These are phyloP conservation scores for Lodderomyces jiufengensis DNA, from an alignment of 1,139 yeast species.

Conservation along the genomic window DNA sequence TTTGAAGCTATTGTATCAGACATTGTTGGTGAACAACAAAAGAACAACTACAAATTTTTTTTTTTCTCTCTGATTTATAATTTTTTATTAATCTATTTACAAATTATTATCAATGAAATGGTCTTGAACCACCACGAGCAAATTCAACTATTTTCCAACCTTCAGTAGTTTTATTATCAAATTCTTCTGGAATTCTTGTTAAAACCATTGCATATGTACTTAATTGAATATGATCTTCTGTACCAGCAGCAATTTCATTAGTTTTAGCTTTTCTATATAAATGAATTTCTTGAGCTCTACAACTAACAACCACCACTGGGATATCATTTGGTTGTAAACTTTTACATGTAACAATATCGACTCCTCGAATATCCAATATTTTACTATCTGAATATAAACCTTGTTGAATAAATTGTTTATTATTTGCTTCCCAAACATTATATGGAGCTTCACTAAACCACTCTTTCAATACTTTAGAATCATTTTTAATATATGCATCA, in stretches of 20 bases:
- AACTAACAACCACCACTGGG: constrained; percentile 91
- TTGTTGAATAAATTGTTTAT: constrained; percentile 89
- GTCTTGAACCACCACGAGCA: constrained; percentile 91
- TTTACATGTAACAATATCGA: constrained; percentile 87
- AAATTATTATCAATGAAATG: constrained; percentile 55
- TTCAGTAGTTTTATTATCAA: constrained; percentile 85
- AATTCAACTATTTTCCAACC: constrained; percentile 98
- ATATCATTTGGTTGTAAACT: constrained; percentile 85
- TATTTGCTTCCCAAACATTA: constrained; percentile 91
- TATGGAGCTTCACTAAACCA: constrained; percentile 98
- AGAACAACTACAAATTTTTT: neutral
- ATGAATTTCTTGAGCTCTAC: constrained; percentile 96
- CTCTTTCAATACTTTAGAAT: constrained; percentile 70
- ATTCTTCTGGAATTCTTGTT: constrained; percentile 88
- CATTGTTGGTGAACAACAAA: constrained; percentile 20
- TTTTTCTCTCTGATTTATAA: neutral
- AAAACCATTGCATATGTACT: constrained; percentile 95
- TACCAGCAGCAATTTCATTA: constrained; percentile 94
- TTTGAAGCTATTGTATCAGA: constrained; percentile 56
- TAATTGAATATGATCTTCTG: constrained; percentile 88
- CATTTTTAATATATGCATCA: constrained; percentile 95
- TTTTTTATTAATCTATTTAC: constrained; percentile 6
- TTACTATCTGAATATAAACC: constrained; percentile 89
- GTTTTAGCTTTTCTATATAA: constrained; percentile 85
- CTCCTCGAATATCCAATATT: constrained; percentile 92